Conservation (phyloP, 176 grass and related monocot species). For the Zea luxurians region DNA sequence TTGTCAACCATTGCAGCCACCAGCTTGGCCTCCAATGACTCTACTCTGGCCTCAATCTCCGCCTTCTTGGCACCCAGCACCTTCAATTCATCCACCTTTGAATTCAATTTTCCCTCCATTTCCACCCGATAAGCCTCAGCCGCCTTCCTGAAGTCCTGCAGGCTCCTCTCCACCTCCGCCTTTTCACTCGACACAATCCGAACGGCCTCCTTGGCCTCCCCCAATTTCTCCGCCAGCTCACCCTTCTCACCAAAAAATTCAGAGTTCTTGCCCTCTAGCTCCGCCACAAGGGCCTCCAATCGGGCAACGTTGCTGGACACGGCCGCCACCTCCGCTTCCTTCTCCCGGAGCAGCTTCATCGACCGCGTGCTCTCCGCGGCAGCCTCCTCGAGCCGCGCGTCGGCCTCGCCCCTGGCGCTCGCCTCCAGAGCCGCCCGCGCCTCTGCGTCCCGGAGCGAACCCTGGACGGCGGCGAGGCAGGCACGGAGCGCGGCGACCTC, state of each 20-base stretch:
- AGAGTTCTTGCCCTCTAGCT: slow-evolving; percentile 37
- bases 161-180: slow-evolving; percentile 14
- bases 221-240: slow-evolving; percentile 28
- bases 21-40: no score
- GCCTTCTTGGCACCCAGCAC: no score
- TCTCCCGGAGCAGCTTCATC: slow-evolving; percentile 25
- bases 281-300: slow-evolving; percentile 14
- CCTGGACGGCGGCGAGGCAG: slow-evolving; percentile 31
- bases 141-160: no score
- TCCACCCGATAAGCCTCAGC: no score
- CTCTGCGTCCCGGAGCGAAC: slow-evolving; percentile 8
- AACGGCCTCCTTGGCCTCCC: slow-evolving; percentile 25
- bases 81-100: no score
- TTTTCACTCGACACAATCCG: slow-evolving; percentile 26
- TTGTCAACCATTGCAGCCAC: no score
- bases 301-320: slow-evolving; percentile 31
- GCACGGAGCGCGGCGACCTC: slow-evolving; percentile 38
- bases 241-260: slow-evolving; percentile 27
- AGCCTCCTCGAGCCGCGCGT: slow-evolving; percentile 28
- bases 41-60: no score
- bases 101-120: no score
- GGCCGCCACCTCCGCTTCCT: slow-evolving; percentile 45
- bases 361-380: slow-evolving; percentile 19
- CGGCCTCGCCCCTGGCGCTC: slow-evolving; percentile 25
- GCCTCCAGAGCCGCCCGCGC: slow-evolving; percentile 21